These are phyloP conservation scores for Irpex lacteus DNA, from an alignment of 1,284 basidiomycete species.

Conservation along the genomic window DNA sequence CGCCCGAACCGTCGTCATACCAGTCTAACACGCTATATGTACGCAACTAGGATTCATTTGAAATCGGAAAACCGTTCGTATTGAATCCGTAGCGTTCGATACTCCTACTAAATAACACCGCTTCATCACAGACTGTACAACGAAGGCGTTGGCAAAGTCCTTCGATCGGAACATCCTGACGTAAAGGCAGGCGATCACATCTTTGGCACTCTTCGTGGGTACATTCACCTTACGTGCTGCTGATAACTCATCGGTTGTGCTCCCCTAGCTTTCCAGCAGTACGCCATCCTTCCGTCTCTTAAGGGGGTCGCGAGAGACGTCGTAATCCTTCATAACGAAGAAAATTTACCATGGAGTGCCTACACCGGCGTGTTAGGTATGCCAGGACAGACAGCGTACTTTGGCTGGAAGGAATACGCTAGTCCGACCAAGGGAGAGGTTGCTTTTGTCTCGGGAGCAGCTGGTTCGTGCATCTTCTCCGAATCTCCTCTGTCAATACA, in stretches of 20 bases:
- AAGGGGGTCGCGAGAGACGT: not conserved
- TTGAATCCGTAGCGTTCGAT: too few species aligned
- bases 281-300: constrained; percentile 6
- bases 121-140: constrained; percentile 6
- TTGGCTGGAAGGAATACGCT: constrained; percentile 17
- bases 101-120: not conserved
- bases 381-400: constrained; percentile 19
- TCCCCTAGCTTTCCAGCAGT: constrained; percentile 14
- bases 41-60: not conserved
- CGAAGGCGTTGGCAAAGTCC: constrained; percentile 38
- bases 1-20: not conserved
- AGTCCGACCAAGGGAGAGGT: constrained; percentile 9
- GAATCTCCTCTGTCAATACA: too few species aligned
- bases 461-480: constrained; percentile 2
- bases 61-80: not conserved
- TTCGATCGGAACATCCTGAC: constrained; percentile 37
- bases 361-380: constrained; percentile 32
- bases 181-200: constrained; percentile 44
- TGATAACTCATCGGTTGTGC: not conserved
- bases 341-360: constrained; percentile 28
- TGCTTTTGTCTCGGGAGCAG: constrained; percentile 12
- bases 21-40: not conserved
- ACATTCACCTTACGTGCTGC: not conserved
- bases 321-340: constrained; percentile 23
- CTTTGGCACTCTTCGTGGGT: constrained; percentile 30